Evolutionary conservation across 1,284 basidiomycete species (phyloP), one percentile per base, ranked within the genome.

Genomic region (Ceratobasidium sp.): DNA sequence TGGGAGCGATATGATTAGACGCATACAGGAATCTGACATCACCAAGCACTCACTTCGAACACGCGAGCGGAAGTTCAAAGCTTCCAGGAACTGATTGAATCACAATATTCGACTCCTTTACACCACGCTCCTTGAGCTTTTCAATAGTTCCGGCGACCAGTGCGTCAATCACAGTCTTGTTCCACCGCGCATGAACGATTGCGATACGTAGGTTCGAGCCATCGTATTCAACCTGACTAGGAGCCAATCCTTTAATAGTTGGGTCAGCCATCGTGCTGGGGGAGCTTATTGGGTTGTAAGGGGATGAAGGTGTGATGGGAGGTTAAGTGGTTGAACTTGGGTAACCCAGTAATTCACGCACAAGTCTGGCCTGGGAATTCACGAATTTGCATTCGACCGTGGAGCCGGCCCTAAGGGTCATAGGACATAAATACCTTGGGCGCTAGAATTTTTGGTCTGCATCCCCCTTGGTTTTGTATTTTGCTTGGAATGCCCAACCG

Each of bases 161-260:
- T 14, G 92, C 85, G 29, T 92, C 89, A 76, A 98, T 91, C 76
- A 96, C 86, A 25, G 82, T 77, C 74, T 87, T 87, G 82, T 98
- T 98, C 95, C 95, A 98, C 78, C 92, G 83, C 19, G 93, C 91
- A 77, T 96, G 95, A 2, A 98, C 90, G 75, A 98, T 95, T 73
- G 90, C 91, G 70, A 96, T 80, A 69, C 93, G 87, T 71, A 95
- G 82, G 47, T 82, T 73, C 2, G 91, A 89, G 58, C 93, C 93
- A 75, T 96, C 91, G 80, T 86, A 84, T 52, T 83, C 79, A 46
- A 80, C 81, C 64, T 84, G 77, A 52, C 88, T 83, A 39, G 85
- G 82, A 8, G 83, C 80, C 69, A 89, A 84, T 57, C 92, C 91
- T 81, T 96, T 96, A 83, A 95, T 85, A n/a, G 70, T 72, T 30